Conservation (phyloP, 2,329 filamentous ascomycete genomes). For the Penicillium sp. region DNA sequence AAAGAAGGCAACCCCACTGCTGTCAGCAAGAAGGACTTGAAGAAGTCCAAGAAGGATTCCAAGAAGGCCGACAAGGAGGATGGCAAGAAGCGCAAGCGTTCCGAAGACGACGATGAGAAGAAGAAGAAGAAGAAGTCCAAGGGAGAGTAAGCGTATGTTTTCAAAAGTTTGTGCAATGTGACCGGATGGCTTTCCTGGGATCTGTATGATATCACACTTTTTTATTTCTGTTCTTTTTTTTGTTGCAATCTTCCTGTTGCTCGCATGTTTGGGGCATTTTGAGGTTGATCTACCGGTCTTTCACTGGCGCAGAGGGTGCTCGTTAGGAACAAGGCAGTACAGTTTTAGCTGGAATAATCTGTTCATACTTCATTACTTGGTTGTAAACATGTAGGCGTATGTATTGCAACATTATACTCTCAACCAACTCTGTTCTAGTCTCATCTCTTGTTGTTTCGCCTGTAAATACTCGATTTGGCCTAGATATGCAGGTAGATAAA, state of each 20-base stretch:
- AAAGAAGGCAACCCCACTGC: conserved; percentile 64
- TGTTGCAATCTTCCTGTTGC: conserved; percentile 23
- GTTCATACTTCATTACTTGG: conserved; percentile 20
- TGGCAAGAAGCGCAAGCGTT: conserved; percentile 70
- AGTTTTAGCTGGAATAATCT: conserved; percentile 30
- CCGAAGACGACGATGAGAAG: conserved; percentile 56
- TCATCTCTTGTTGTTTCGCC: background rate
- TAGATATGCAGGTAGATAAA: conserved; percentile 6
- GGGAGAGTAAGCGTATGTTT: conserved; percentile 59
- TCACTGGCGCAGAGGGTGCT: conserved; percentile 31
- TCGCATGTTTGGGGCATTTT: conserved; percentile 27
- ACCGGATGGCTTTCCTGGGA: conserved; percentile 29
- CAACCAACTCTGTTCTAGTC: background rate
- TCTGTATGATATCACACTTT: conserved; percentile 47
- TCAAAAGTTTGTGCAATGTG: conserved; percentile 38
- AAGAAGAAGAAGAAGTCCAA: conserved; percentile 48
- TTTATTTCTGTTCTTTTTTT: conserved; percentile 26
- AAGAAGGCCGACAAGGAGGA: conserved; percentile 56
- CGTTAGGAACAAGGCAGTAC: conserved; percentile 35
- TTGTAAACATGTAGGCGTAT: background rate
- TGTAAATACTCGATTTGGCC: background rate
- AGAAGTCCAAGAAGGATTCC: conserved; percentile 66
- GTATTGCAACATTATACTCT: background rate
- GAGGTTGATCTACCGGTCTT: conserved; percentile 30
- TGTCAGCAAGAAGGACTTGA: conserved; percentile 72